A percentile compares a stretch with the other conserved stretches of the same genome.
Conservation (phyloP, 2,329 filamentous ascomycete genomes). For the Myriosclerotinia duriaeana region DNA sequence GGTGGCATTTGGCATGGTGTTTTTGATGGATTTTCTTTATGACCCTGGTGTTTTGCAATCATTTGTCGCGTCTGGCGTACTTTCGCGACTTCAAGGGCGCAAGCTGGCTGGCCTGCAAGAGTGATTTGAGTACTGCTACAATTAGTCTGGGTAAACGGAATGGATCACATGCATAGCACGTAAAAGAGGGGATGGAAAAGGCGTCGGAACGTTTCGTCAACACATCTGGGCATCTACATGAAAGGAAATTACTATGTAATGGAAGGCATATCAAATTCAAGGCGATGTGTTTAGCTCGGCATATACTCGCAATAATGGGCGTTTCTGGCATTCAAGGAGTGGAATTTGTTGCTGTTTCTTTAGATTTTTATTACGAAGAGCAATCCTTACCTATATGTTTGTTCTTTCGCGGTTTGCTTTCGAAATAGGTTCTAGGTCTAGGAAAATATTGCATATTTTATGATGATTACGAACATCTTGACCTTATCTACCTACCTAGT, state of each 20-base stretch:
- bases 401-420: slow-evolving; percentile 3
- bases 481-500: not conserved
- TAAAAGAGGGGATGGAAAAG: slow-evolving; percentile 38
- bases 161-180: slow-evolving; percentile 34
- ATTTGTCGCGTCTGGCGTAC: slow-evolving; percentile 38
- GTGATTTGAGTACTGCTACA: slow-evolving; percentile 33
- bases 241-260: slow-evolving; percentile 19
- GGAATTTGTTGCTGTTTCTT: slow-evolving; percentile 15
- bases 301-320: slow-evolving; percentile 24
- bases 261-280: slow-evolving; percentile 21
- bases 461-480: not conserved
- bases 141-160: slow-evolving; percentile 31
- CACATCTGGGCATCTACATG: slow-evolving; percentile 32
- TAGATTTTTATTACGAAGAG: slow-evolving; percentile 23
- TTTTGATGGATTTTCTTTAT: slow-evolving; percentile 28
- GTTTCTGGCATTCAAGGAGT: slow-evolving; percentile 26
- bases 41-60: slow-evolving; percentile 32
- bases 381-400: slow-evolving; percentile 17
- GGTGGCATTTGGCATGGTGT: slow-evolving; percentile 38
- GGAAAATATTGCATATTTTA: slow-evolving; percentile 9
- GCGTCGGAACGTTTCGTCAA: slow-evolving; percentile 30
- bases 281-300: slow-evolving; percentile 26
- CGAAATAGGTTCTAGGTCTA: not conserved
- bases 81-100: slow-evolving; percentile 33
- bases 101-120: slow-evolving; percentile 39